Evolutionary conservation across 768 basidiomycete genomes (phyloP).

Genomic region (Suillus paluster): DNA sequence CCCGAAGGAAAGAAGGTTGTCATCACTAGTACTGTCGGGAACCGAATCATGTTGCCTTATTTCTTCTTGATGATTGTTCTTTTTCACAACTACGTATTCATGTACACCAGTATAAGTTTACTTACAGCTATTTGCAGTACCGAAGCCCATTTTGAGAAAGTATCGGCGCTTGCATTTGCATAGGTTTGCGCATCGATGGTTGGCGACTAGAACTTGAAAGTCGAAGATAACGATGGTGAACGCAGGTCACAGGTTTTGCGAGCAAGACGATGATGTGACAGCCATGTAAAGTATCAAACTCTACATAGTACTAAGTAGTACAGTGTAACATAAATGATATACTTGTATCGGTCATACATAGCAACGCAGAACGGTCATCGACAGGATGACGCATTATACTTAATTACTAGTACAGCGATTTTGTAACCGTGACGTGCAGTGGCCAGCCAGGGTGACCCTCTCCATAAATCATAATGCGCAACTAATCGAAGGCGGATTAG

Average conservation of each 20-base stretch:
- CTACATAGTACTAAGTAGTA: not conserved
- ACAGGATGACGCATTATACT: too few species aligned
- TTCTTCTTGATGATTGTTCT: too few species aligned
- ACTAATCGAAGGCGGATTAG: not conserved
- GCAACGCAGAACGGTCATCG: not conserved
- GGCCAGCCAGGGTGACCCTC: not conserved
- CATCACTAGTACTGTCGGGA: too few species aligned
- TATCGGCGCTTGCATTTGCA: too few species aligned
- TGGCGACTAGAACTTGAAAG: too few species aligned
- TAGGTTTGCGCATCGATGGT: too few species aligned
- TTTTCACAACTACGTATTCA: too few species aligned
- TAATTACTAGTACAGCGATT: not conserved
- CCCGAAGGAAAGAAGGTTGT: too few species aligned
- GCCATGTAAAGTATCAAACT: not conserved
- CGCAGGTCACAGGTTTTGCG: not conserved
- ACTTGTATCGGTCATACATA: not conserved
- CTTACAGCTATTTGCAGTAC: too few species aligned
- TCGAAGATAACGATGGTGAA: not conserved
- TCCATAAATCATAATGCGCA: not conserved
- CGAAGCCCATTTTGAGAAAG: too few species aligned
- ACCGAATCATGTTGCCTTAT: too few species aligned
- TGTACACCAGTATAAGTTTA: too few species aligned
- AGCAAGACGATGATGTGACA: not conserved
- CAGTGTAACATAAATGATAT: not conserved
- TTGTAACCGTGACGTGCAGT: not conserved